A percentile compares a stretch with the other conserved stretches of the same genome.
These are phyloP conservation scores for Articulospora tetracladia DNA, from an alignment of 495 filamentous ascomycete genomes.

Conservation along the genomic window DNA sequence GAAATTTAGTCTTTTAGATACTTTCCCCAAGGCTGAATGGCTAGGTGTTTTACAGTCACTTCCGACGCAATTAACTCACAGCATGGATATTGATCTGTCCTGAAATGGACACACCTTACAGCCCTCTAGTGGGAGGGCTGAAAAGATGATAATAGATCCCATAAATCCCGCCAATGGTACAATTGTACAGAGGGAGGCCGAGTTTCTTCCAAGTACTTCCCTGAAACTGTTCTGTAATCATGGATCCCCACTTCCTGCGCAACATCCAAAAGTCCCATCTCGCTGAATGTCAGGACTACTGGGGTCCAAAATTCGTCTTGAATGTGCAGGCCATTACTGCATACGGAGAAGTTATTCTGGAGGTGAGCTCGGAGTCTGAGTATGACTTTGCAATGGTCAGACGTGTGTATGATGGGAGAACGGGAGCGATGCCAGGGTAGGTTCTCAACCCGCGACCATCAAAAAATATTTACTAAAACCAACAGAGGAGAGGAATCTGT, in stretches of 20 bases:
- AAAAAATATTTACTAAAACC: neutral
- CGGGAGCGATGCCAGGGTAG: neutral
- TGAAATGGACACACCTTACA: too few relatives aligned
- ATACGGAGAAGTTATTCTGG: neutral
- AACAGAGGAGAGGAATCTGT: neutral
- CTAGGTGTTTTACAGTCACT: too few relatives aligned
- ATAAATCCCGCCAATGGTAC: too few relatives aligned
- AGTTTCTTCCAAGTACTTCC: neutral
- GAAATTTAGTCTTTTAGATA: neutral
- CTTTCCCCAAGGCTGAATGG: neutral
- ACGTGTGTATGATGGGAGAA: neutral
- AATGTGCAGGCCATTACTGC: neutral
- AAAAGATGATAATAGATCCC: too few relatives aligned
- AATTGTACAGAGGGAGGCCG: too few relatives aligned
- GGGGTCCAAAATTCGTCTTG: neutral
- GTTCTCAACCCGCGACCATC: neutral
- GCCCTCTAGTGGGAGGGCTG: too few relatives aligned
- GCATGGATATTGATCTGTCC: too few relatives aligned
- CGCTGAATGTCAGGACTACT: neutral
- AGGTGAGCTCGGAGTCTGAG: neutral
- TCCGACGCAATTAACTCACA: too few relatives aligned
- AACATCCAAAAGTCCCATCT: neutral
- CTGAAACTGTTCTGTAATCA: too few relatives aligned
- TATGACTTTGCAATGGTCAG: neutral
- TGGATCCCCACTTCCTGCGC: neutral